phyloP scores from a whole-genome alignment of 805 yeast genomes.

The Brettanomyces bruxellensis region DNA sequence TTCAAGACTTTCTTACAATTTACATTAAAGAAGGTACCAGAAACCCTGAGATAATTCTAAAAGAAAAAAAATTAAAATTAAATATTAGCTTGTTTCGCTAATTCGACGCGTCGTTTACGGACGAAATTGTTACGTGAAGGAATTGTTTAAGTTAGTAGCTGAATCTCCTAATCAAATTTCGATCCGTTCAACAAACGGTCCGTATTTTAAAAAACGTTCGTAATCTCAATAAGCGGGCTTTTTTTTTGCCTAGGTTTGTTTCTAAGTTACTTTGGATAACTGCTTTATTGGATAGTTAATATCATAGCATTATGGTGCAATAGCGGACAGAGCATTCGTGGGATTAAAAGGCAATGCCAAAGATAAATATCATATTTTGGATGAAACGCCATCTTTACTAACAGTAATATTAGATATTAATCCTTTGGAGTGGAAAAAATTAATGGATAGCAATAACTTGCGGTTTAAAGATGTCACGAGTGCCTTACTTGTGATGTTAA shows the following conservation, averaged over 20 bases:
- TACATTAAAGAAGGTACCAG: neutral
- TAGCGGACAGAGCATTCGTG: constrained; percentile 48
- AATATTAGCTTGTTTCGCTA: neutral
- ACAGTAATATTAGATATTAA: constrained; percentile 72
- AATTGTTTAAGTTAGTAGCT: no score
- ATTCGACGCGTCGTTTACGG: neutral
- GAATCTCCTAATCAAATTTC: no score
- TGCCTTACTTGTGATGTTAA: constrained; percentile 64
- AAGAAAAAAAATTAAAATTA: neutral
- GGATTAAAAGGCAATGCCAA: constrained; percentile 10
- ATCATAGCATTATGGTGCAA: constrained; percentile 43
- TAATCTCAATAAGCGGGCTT: no score
- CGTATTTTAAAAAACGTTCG: no score
- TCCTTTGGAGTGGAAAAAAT: constrained; percentile 56
- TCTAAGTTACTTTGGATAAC: no score
- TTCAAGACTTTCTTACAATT: neutral
- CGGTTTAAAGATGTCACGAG: constrained; percentile 51
- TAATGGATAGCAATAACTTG: constrained; percentile 28
- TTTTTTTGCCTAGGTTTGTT: no score
- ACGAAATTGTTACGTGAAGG: no score
- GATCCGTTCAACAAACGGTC: neutral
- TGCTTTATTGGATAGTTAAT: neutral
- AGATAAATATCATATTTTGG: constrained; percentile 24
- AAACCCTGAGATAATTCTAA: neutral
- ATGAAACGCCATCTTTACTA: constrained; percentile 70